These are phyloP conservation scores for Boletus tomentosulus DNA, from an alignment of 768 basidiomycete species.

Conservation along the genomic window DNA sequence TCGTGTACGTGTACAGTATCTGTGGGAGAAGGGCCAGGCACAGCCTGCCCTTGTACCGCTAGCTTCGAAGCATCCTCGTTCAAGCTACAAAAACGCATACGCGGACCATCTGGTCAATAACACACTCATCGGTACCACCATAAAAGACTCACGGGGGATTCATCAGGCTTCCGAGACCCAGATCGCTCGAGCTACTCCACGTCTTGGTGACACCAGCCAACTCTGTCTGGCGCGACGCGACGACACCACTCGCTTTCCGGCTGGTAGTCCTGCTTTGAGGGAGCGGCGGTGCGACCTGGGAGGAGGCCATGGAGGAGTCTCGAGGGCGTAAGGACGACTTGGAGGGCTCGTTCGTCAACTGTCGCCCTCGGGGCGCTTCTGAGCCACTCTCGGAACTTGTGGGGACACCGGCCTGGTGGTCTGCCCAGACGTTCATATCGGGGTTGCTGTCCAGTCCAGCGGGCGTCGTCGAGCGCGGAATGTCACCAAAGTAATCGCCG, in stretches of 20 bases:
- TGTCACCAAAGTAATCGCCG: conserved; percentile 22
- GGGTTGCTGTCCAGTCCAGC: conserved; percentile 17
- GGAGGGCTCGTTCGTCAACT: conserved; percentile 16
- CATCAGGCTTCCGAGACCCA: conserved; percentile 17
- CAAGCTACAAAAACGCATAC: conserved; percentile 5
- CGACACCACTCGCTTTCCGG: conserved; percentile 22
- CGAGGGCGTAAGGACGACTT: conserved; percentile 23
- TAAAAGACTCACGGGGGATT: conserved; percentile 17
- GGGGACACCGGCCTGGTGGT: conserved; percentile 6
- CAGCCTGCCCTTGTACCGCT: conserved; percentile 6
- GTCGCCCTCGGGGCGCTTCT: conserved; percentile 19
- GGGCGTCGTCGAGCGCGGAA: conserved; percentile 26
- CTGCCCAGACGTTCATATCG: conserved; percentile 28
- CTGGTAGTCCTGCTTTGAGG: conserved; percentile 23
- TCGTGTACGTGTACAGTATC: conserved; percentile 31
- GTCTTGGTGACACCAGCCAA: conserved; percentile 31
- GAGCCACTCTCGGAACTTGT: conserved; percentile 19
- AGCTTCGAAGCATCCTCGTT: conserved; percentile 25
- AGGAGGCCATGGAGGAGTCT: conserved; percentile 25
- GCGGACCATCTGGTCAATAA: neutral
- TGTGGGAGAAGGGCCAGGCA: conserved; percentile 19
- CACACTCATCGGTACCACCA: neutral
- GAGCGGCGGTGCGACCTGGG: conserved; percentile 14
- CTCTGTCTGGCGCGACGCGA: conserved; percentile 27
- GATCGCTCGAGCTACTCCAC: conserved; percentile 25